phyloP scores from a whole-genome alignment of 1,284 basidiomycete species.

The Mrakiaceae sp. region DNA sequence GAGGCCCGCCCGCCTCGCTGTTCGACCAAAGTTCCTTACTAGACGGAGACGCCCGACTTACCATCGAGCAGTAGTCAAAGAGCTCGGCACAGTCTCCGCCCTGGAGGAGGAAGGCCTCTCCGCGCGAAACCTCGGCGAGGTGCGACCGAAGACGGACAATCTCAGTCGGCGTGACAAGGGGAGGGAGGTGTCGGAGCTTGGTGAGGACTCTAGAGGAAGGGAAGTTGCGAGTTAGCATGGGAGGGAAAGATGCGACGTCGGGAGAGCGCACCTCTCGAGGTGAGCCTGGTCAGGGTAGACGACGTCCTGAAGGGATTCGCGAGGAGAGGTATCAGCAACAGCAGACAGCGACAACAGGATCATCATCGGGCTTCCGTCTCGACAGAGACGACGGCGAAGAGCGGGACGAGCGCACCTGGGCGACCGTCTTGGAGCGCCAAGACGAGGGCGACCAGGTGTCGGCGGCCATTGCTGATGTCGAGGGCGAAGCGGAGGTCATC shows the following conservation, averaged over 20 bases:
- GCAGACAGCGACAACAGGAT: constrained; percentile 8
- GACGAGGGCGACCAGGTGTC: constrained; percentile 43
- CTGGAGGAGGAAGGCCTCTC: constrained; percentile 86
- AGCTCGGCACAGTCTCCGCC: constrained; percentile 96
- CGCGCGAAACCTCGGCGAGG: constrained; percentile 65
- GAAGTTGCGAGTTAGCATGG: background rate
- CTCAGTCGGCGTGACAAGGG: constrained; percentile 82
- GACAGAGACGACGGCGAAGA: background rate
- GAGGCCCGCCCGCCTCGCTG: too few relatives aligned
- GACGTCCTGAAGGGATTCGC: constrained; percentile 29
- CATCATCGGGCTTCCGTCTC: background rate
- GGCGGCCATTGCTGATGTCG: background rate
- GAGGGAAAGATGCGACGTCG: background rate
- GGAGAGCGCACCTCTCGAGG: constrained; percentile 24
- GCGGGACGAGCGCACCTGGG: constrained; percentile 41
- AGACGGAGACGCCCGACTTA: constrained; percentile 30
- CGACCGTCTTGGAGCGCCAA: constrained; percentile 54
- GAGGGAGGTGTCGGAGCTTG: constrained; percentile 65
- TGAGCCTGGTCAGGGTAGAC: constrained; percentile 33
- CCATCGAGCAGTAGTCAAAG: constrained; percentile 80
- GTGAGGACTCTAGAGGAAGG: constrained; percentile 48
- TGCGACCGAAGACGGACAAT: constrained; percentile 76
- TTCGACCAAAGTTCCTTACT: too few relatives aligned
- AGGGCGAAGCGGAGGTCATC: too few relatives aligned
- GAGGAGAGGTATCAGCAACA: background rate